phyloP scores from a whole-genome alignment of 768 basidiomycete species.

The Lentinus brumalis region DNA sequence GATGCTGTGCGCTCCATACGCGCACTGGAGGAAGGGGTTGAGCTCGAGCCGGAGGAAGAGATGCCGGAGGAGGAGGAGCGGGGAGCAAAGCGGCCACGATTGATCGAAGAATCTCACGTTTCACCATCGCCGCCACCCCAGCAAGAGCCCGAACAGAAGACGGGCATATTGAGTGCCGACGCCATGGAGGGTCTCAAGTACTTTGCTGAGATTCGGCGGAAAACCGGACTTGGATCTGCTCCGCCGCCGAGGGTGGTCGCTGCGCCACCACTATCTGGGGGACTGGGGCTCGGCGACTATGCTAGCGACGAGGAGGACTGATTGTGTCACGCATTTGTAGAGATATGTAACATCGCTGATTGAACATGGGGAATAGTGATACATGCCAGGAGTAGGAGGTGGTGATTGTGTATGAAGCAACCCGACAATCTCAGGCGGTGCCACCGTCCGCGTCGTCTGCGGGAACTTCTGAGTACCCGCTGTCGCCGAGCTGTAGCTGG shows the following conservation, averaged over 20 bases:
- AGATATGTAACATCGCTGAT: conserved; percentile 10
- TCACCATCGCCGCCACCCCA: conserved; percentile 27
- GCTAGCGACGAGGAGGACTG: conserved; percentile 71
- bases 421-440: neutral
- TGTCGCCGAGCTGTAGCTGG: conserved; percentile 38
- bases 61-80: conserved; percentile 40
- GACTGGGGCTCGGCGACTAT: conserved; percentile 70
- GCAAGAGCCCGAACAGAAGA: conserved; percentile 39
- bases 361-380: conserved; percentile 17
- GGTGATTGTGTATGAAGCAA: neutral
- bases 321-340: conserved; percentile 11
- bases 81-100: conserved; percentile 37
- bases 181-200: conserved; percentile 90
- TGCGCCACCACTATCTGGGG: conserved; percentile 36
- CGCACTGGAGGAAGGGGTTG: conserved; percentile 82
- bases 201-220: conserved; percentile 83
- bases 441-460: conserved; percentile 34
- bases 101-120: conserved; percentile 28
- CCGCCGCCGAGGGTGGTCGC: conserved; percentile 21
- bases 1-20: conserved; percentile 86
- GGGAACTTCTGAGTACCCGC: conserved; percentile 29
- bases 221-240: conserved; percentile 46
- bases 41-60: conserved; percentile 37
- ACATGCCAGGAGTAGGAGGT: conserved; percentile 9
- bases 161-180: conserved; percentile 76